Evolutionary conservation across 208 protist species (phyloP).

Genomic region (Angomonas ambiguus): DNA sequence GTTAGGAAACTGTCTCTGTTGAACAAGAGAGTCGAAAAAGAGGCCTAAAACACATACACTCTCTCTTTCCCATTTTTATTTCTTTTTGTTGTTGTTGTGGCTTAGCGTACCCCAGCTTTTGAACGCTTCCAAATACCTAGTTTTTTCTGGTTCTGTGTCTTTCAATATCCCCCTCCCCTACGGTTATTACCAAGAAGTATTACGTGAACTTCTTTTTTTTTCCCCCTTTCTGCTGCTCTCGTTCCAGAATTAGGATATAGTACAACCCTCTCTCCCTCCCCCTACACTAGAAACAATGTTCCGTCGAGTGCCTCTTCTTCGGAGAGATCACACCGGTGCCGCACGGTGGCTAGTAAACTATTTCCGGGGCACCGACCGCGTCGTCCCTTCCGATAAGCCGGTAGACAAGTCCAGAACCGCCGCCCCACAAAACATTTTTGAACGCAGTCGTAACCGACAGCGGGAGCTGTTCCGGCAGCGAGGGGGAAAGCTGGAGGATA

Average conservation of each 20-base stretch:
- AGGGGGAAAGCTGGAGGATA: background rate
- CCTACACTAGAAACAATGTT: no score
- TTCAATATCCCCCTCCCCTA: no score
- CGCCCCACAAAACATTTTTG: conserved; percentile 12
- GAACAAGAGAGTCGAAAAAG: background rate
- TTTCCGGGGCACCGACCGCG: conserved; percentile 1
- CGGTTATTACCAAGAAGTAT: no score
- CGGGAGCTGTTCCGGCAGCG: background rate
- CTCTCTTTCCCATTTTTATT: background rate
- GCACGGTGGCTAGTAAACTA: background rate
- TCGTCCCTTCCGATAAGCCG: background rate
- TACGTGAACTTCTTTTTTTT: background rate
- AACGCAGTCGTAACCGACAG: conserved; percentile 12
- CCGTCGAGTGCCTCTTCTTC: background rate
- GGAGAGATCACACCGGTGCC: background rate
- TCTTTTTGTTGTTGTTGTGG: background rate
- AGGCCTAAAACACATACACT: conserved; percentile 8
- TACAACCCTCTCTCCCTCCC: no score
- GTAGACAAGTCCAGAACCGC: background rate
- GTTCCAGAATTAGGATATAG: no score
- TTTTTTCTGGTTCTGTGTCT: no score
- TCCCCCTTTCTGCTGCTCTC: no score
- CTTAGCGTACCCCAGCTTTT: no score
- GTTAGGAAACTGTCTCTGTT: background rate
- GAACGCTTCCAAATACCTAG: no score